phyloP scores from a whole-genome alignment of 495 filamentous ascomycete genomes.

The Endocarpon pusillum region DNA sequence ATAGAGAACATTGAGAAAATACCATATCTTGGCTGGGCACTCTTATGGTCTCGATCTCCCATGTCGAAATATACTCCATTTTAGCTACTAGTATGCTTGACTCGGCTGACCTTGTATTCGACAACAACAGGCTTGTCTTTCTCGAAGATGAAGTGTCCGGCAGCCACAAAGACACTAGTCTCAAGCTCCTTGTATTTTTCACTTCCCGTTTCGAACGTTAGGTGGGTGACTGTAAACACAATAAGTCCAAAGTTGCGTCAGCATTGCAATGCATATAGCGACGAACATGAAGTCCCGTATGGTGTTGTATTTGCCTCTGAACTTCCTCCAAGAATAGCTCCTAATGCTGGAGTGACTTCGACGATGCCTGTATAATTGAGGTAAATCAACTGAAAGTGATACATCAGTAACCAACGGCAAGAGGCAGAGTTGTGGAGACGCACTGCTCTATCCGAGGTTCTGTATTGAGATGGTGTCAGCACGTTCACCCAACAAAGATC shows the following conservation, averaged over 20 bases:
- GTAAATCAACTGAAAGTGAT: conserved; percentile 18
- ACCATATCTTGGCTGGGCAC: too few species aligned
- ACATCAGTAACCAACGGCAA: neutral
- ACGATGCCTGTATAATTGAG: conserved; percentile 35
- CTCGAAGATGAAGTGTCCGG: conserved; percentile 36
- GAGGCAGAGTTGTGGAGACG: too few species aligned
- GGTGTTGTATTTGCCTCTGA: conserved; percentile 31
- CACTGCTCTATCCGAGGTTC: too few species aligned
- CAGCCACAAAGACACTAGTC: conserved; percentile 34
- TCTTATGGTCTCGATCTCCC: too few species aligned
- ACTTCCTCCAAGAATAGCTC: conserved; percentile 25
- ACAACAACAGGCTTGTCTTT: conserved; percentile 33
- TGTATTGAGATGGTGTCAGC: too few species aligned
- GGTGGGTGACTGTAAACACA: conserved; percentile 25
- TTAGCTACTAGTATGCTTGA: too few species aligned
- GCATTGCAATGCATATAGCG: neutral
- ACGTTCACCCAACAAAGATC: too few species aligned
- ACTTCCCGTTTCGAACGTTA: conserved; percentile 36
- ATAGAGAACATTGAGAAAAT: too few species aligned
- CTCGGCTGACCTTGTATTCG: conserved; percentile 44
- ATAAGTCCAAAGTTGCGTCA: neutral
- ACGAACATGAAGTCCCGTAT: conserved; percentile 41
- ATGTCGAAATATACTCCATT: too few species aligned
- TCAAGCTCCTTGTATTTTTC: conserved; percentile 33
- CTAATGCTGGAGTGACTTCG: conserved; percentile 18